These are phyloP conservation scores for Epichloe scottii DNA, from an alignment of 2,329 filamentous ascomycete species.

Conservation along the genomic window DNA sequence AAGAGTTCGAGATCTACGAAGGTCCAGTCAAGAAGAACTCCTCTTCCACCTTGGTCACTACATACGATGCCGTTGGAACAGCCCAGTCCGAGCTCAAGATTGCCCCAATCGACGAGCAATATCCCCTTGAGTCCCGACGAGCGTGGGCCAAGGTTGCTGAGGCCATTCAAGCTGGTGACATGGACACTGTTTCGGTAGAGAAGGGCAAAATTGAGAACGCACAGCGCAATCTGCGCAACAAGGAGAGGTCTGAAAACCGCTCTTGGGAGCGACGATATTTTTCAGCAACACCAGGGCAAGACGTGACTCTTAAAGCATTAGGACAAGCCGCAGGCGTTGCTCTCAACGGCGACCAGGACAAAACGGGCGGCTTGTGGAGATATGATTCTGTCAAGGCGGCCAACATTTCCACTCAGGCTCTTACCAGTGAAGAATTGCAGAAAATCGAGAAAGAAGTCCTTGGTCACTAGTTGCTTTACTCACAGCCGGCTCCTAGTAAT, in stretches of 20 bases:
- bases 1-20: conserved; percentile 65
- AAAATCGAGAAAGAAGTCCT: conserved; percentile 33
- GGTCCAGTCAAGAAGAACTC: conserved; percentile 40
- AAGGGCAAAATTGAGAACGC: conserved; percentile 85
- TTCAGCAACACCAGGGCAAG: conserved; percentile 33
- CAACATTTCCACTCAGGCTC: conserved; percentile 22
- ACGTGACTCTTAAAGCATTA: conserved; percentile 32
- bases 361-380: conserved; percentile 49
- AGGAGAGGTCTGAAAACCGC: conserved; percentile 61
- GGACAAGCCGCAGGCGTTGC: conserved; percentile 35
- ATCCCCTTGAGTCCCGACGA: conserved; percentile 74
- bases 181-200: conserved; percentile 65
- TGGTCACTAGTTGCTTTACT: conserved; percentile 20
- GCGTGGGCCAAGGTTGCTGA: conserved; percentile 81
- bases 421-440: conserved; percentile 26
- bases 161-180: conserved; percentile 69
- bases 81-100: conserved; percentile 57
- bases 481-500: neutral
- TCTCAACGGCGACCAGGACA: conserved; percentile 41
- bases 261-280: conserved; percentile 84
- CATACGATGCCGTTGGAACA: conserved; percentile 45
- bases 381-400: conserved; percentile 38
- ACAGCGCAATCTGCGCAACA: conserved; percentile 61
- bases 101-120: conserved; percentile 63
- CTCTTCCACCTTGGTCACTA: conserved; percentile 37